Evolutionary conservation across 2,329 filamentous ascomycete genomes (phyloP).

Genomic region (Coniochaeta ligniaria): DNA sequence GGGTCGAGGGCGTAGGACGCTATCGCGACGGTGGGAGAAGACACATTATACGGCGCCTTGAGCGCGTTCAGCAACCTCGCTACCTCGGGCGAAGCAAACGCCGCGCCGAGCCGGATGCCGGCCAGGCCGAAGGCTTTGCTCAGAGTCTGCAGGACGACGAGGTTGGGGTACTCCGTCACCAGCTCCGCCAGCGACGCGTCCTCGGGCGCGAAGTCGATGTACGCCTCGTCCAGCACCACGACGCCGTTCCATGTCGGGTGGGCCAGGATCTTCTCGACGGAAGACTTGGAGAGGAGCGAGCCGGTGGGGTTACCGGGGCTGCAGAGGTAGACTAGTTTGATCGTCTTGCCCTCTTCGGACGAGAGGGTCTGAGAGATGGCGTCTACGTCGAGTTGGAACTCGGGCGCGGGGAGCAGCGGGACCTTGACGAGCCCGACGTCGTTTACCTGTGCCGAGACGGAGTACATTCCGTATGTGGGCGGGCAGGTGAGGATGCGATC

Average conservation of each 20-base stretch:
- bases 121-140: slow-evolving; percentile 96
- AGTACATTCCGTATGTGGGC: slow-evolving; percentile 98
- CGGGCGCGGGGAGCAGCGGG: slow-evolving; percentile 65
- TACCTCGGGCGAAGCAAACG: slow-evolving; percentile 70
- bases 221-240: slow-evolving; percentile 90
- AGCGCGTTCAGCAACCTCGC: slow-evolving; percentile 79
- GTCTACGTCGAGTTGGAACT: slow-evolving; percentile 66
- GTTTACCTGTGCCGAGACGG: slow-evolving; percentile 89
- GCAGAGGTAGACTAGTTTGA: slow-evolving; percentile 91
- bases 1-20: slow-evolving; percentile 63
- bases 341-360: slow-evolving; percentile 35
- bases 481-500: slow-evolving; percentile 94
- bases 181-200: slow-evolving; percentile 78
- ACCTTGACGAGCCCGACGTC: slow-evolving; percentile 81
- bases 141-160: slow-evolving; percentile 97
- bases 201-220: slow-evolving; percentile 83
- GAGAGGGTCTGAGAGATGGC: slow-evolving; percentile 62
- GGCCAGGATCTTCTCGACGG: slow-evolving; percentile 66
- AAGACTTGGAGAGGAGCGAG: slow-evolving; percentile 65
- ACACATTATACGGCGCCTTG: slow-evolving; percentile 95
- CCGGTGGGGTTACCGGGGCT: slow-evolving; percentile 94
- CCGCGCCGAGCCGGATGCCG: slow-evolving; percentile 82
- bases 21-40: slow-evolving; percentile 77
- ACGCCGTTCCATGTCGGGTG: slow-evolving; percentile 94
- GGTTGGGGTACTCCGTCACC: slow-evolving; percentile 87